Evolutionary conservation across 2,329 filamentous ascomycete species (phyloP), one percentile per base, ranked within the genome.

Genomic region (Xylariaceae sp.): DNA sequence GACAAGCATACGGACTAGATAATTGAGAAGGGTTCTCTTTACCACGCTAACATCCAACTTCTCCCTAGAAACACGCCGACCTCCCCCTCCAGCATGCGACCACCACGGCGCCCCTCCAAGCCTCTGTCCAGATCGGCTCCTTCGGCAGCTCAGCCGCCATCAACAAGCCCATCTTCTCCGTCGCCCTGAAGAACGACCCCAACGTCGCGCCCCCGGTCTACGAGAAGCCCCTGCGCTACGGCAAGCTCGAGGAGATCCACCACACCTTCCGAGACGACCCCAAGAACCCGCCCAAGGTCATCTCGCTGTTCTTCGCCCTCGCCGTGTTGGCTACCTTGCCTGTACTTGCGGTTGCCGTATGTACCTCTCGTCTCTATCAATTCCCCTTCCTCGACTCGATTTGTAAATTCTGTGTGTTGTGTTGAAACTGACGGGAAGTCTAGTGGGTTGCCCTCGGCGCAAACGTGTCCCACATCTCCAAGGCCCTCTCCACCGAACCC

Each of bases 261-360:
- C 94, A 99, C 75, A 88, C 87, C 62, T 99, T 97, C 83, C 84
- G 83, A 56, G 70, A 77, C 12, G 90, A 92, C 62, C 83, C 90
- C 40, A 82, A 81, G 70, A 96, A 83, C 69, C 90, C 91, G 18
- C 88, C 90, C 42, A 83, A 84, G 68, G 67, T 94, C 53, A 80
- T 97, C 56, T 92, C 89, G 2, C 64, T 94, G 44, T 75, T 87
- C 50, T 97, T 97, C 65, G 76, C 85, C 5, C 74, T 85, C 9
- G 83, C 85, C 32, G 85, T 96, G 1, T 59, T 88, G 33, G 87
- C 81, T 39, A 81, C 89, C 2, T 69, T 97, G 17, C 90, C 91
- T 1, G 74, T 81, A 14, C 74, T 99, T 31, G 77, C 92, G 49
- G 77, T 82, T 51, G 75, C 78, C 48, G 88, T 91, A 80, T 64